phyloP scores from a whole-genome alignment of 2,329 filamentous ascomycete genomes.

The Fusarium sublunatum region DNA sequence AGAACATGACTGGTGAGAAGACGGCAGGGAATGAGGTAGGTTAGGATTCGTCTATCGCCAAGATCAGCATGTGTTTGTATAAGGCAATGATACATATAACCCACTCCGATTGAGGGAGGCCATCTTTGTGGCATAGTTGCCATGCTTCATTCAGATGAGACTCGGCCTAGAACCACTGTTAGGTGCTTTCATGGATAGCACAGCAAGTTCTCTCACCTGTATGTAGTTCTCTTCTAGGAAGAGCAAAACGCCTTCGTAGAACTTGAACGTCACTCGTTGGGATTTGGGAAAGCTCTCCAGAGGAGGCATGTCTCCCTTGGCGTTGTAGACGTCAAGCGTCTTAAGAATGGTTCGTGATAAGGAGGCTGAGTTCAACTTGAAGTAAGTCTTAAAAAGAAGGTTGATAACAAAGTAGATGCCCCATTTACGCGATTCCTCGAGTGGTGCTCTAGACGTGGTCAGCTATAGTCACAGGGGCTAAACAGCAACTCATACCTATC shows the following conservation, averaged over 20 bases:
- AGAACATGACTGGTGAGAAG: conserved; percentile 89
- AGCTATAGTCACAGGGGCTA: conserved; percentile 2
- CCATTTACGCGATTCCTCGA: conserved; percentile 96
- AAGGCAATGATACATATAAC: conserved; percentile 40
- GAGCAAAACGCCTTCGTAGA: conserved; percentile 92
- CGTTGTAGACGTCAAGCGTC: conserved; percentile 78
- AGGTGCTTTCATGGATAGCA: background rate
- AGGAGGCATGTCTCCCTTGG: conserved; percentile 80
- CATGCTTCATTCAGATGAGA: conserved; percentile 83
- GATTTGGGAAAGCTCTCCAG: conserved; percentile 85
- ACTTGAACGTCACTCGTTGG: conserved; percentile 95
- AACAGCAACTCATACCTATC: conserved; percentile 72
- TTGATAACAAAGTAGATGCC: conserved; percentile 96
- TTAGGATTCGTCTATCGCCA: conserved; percentile 79
- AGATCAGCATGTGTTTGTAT: conserved; percentile 4
- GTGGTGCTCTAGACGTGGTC: conserved; percentile 65
- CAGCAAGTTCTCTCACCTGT: conserved; percentile 62
- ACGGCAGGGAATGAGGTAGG: conserved; percentile 93
- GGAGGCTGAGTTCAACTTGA: conserved; percentile 91
- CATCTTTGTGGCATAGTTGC: conserved; percentile 79
- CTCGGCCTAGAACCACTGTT: conserved; percentile 70
- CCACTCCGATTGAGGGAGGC: conserved; percentile 83
- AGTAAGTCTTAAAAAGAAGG: conserved; percentile 97
- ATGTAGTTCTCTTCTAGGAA: conserved; percentile 95
- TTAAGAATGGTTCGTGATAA: conserved; percentile 90